These are phyloP conservation scores for Schoenoplectus triqueter DNA, from an alignment of 202 grass and related monocot species.

Conservation along the genomic window DNA sequence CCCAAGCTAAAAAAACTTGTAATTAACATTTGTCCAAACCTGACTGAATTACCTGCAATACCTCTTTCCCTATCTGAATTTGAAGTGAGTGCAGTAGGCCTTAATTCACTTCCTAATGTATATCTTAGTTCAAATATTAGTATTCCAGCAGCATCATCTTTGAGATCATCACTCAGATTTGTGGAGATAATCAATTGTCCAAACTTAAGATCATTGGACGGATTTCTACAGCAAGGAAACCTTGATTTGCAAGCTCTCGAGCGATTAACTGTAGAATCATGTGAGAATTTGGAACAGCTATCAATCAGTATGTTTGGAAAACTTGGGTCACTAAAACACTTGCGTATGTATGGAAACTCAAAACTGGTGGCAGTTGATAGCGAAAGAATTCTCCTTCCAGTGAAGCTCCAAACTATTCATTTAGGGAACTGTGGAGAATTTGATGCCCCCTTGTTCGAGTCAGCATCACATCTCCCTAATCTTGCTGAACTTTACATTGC, in stretches of 20 bases:
- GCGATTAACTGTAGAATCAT: neutral
- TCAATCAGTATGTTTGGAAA: neutral
- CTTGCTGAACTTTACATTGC: neutral
- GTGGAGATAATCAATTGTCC: neutral
- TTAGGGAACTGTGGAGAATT: neutral
- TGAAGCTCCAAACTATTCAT: neutral
- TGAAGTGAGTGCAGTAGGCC: constrained; percentile 47
- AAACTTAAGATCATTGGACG: neutral
- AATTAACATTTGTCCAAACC: constrained; percentile 46
- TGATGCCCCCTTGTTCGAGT: neutral
- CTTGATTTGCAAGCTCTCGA: neutral
- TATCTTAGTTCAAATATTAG: neutral
- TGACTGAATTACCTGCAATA: constrained; percentile 43
- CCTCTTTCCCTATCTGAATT: constrained; percentile 46
- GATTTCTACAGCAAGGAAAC: neutral
- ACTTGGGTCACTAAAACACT: neutral
- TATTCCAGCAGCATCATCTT: neutral
- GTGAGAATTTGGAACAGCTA: neutral
- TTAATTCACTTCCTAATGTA: constrained; percentile 52
- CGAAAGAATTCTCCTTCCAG: neutral
- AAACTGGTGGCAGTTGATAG: neutral
- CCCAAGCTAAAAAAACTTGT: constrained; percentile 41
- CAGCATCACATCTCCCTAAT: neutral
- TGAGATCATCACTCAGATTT: neutral
- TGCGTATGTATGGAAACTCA: neutral